Evolutionary conservation across 2,329 filamentous ascomycete genomes (phyloP), one percentile per base, ranked within the genome.

Genomic region (Colletotrichum tropicicola): DNA sequence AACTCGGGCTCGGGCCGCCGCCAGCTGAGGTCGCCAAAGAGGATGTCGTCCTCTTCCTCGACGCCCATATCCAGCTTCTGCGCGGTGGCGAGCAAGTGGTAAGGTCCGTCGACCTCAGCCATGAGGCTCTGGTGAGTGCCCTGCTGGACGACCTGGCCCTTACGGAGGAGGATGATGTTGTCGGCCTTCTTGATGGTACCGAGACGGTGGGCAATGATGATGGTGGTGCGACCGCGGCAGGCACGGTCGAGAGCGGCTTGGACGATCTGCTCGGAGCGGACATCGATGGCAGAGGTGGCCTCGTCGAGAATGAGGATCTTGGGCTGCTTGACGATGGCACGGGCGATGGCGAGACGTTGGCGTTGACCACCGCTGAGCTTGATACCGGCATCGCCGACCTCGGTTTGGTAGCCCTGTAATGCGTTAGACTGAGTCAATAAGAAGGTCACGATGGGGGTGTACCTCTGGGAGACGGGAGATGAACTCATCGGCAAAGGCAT

Each of bases 281-380:
- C 87, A 70, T 90, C 88, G 0, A 90, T 78, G 2, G 87, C 82
- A 1, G 86, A 83, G 2, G 88, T 90, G 2, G 87, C 87, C 70
- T 90, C 88, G 45, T 90, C 88, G 2, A 90, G 77, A 10, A 90
- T 79, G 3, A 90, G 77, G 8, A 90, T 83, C 52, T 79, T 79
- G 2, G 87, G 87, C 47, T 89, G 80, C 4, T 83, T 79, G 28
- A 90, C 82, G 13, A 90, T 75, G 17, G 85, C 85, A 25, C 87
- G 78, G 1, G 88, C 87, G 6, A 90, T 78, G 7, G 86, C 86
- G 56, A 90, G 79, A 5, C 87, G 79, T 70, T 90, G 88, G 54
- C 85, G 82, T 70, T 90, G 87, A 1, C 90, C 90, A n/a, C 90
- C 90, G 17, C 87, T 90, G 1, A 92, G 76, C 69, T 88, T 87